Evolutionary conservation across 768 basidiomycete species (phyloP).

Genomic region (Coprinopsis sp.): DNA sequence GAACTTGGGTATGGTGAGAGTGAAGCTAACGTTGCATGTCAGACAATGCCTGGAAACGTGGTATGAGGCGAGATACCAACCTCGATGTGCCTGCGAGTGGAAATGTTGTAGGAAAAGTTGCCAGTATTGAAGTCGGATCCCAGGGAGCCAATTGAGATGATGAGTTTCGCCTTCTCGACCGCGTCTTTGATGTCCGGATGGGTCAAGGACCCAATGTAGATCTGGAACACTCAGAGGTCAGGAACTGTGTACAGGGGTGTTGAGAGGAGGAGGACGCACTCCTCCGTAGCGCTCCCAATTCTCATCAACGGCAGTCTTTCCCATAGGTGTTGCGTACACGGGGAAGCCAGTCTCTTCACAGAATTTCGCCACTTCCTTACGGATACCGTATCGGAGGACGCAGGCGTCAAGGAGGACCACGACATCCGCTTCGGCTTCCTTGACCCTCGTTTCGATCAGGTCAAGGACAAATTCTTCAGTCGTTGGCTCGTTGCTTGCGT

Average conservation of each 20-base stretch:
- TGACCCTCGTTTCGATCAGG: conserved; percentile 62
- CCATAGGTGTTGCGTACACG: conserved; percentile 76
- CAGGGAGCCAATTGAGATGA: conserved; percentile 67
- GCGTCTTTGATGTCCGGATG: conserved; percentile 61
- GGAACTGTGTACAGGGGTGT: conserved; percentile 4
- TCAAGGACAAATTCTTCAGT: conserved; percentile 68
- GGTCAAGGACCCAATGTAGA: conserved; percentile 71
- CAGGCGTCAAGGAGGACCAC: conserved; percentile 82
- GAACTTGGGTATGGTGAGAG: conserved; percentile 64
- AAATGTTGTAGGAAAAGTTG: conserved; percentile 75
- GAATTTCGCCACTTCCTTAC: conserved; percentile 58
- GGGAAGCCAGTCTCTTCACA: conserved; percentile 62
- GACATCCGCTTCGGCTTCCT: conserved; percentile 61
- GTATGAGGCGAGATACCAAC: conserved; percentile 26
- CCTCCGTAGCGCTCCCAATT: conserved; percentile 72
- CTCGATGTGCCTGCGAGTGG: conserved; percentile 56
- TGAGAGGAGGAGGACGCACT: conserved; percentile 38
- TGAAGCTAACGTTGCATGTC: conserved; percentile 52
- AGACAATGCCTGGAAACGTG: background rate
- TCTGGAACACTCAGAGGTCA: conserved; percentile 32
- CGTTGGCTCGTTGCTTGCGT: conserved; percentile 49
- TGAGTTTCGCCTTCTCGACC: conserved; percentile 71
- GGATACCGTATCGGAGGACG: conserved; percentile 64
- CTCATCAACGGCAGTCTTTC: conserved; percentile 74
- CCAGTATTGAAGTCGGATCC: conserved; percentile 87